Percentiles rank a stretch among this genome's conserved stretches.
Conservation (phyloP, 2,329 filamentous ascomycete genomes). For the Ophiocordyceps australis region DNA sequence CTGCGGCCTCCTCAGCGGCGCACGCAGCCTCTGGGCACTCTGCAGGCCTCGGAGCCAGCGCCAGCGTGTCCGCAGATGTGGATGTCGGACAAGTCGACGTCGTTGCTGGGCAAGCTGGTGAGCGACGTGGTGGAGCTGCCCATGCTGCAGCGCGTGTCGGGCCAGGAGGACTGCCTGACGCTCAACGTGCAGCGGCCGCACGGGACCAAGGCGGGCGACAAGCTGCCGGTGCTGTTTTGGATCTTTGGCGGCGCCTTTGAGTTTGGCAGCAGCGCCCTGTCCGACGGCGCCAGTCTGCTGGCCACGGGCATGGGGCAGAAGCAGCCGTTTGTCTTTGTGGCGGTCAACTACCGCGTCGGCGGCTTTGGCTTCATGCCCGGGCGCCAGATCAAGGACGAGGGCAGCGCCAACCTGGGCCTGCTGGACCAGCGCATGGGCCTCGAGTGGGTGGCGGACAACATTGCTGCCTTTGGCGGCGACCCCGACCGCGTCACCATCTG, state of each 20-base stretch:
- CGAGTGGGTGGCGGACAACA: conserved; percentile 64
- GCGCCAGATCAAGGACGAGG: conserved; percentile 47
- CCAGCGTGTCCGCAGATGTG: conserved; percentile 57
- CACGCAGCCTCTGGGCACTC: conserved; percentile 39
- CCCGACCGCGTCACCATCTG: conserved; percentile 63
- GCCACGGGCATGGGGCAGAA: conserved; percentile 19
- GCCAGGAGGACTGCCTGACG: conserved; percentile 46
- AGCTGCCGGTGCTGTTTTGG: conserved; percentile 52
- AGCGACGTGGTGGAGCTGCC: conserved; percentile 34
- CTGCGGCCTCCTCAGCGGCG: conserved; percentile 48
- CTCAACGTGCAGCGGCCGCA: conserved; percentile 40
- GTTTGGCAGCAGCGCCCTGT: conserved; percentile 29
- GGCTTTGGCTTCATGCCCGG: conserved; percentile 61
- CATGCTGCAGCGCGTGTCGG: conserved; percentile 34
- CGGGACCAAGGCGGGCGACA: conserved; percentile 31
- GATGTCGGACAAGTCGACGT: conserved; percentile 27
- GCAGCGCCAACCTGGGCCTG: conserved; percentile 51
- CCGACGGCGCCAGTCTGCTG: conserved; percentile 30
- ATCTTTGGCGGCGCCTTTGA: conserved; percentile 53
- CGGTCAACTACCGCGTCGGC: conserved; percentile 60
- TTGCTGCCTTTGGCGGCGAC: conserved; percentile 61
- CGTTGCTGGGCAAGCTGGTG: conserved; percentile 23
- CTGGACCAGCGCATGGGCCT: conserved; percentile 56
- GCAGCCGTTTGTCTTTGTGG: conserved; percentile 51
- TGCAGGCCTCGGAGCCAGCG: conserved; percentile 35